Percentiles rank a stretch among this genome's conserved stretches.
These are phyloP conservation scores for Komagataea norvegica DNA, from an alignment of 1,139 yeast species.

Conservation along the genomic window DNA sequence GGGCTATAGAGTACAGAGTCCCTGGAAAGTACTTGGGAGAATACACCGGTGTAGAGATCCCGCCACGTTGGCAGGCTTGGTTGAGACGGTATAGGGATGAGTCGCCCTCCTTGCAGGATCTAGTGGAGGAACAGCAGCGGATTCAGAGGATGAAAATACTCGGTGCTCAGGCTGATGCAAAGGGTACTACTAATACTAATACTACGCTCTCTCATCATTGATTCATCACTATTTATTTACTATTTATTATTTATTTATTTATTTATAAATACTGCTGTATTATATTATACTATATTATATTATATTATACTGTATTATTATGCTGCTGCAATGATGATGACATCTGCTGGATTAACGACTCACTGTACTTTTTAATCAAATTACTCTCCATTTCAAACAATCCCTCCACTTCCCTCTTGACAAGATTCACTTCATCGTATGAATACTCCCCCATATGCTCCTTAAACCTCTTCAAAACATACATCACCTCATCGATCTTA, in stretches of 20 bases:
- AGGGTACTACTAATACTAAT: constrained; percentile 17
- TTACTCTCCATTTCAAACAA: constrained; percentile 21
- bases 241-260: neutral
- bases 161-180: constrained; percentile 56
- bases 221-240: constrained; percentile 4
- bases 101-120: constrained; percentile 61
- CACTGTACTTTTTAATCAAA: constrained; percentile 17
- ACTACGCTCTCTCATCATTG: neutral
- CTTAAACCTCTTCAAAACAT: constrained; percentile 17
- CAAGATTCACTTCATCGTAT: constrained; percentile 15
- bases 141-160: constrained; percentile 50
- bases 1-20: constrained; percentile 37
- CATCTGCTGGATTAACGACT: constrained; percentile 14
- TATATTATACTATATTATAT: constrained; percentile 3
- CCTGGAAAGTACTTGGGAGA: constrained; percentile 33
- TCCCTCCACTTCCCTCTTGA: constrained; percentile 19
- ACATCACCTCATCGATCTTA: constrained; percentile 15
- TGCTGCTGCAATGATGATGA: constrained; percentile 3
- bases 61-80: constrained; percentile 82
- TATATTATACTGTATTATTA: neutral
- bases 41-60: constrained; percentile 32
- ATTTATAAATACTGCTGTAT: neutral
- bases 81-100: constrained; percentile 55
- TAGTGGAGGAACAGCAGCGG: constrained; percentile 53
- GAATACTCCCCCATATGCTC: constrained; percentile 19